These are phyloP conservation scores for Eucalyptus urophylla DNA, from an alignment of 345 rosid genomes.

Conservation along the genomic window DNA sequence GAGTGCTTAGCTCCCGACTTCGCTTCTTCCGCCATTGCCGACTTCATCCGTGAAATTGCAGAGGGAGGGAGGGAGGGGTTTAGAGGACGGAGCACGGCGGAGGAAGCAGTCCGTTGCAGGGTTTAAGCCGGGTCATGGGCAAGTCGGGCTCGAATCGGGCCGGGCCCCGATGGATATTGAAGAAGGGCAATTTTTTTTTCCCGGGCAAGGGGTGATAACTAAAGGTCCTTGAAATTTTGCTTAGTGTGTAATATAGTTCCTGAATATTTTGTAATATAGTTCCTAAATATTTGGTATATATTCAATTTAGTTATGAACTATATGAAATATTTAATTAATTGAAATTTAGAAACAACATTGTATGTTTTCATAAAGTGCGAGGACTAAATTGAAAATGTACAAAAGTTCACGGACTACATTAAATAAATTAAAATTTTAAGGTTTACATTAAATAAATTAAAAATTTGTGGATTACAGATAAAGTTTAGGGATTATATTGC, in stretches of 20 bases:
- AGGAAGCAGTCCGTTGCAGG: background rate
- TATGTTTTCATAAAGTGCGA: fast-evolving
- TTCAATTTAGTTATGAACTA: no score
- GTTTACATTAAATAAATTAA: no score
- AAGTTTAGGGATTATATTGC: fast-evolving
- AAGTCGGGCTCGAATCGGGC: background rate
- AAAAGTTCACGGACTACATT: fast-evolving
- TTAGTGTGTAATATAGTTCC: fast-evolving
- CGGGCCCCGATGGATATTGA: background rate
- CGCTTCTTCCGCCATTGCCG: background rate
- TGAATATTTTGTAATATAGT: no score
- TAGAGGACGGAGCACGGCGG: background rate
- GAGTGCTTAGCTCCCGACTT: background rate
- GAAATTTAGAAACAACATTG: no score
- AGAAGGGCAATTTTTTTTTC: background rate
- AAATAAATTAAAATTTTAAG: no score
- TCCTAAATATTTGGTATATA: fast-evolving
- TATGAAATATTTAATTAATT: no score
- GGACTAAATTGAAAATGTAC: fast-evolving
- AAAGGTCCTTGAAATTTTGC: fast-evolving
- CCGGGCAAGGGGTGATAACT: no score
- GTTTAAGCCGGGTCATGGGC: background rate
- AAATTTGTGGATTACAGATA: fast-evolving
- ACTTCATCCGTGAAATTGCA: slow-evolving; percentile 1
- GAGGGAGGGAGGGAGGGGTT: background rate